Base-by-base conservation (phyloP, 345 rosid genomes). In the Capsella bursapastoris region DNA sequence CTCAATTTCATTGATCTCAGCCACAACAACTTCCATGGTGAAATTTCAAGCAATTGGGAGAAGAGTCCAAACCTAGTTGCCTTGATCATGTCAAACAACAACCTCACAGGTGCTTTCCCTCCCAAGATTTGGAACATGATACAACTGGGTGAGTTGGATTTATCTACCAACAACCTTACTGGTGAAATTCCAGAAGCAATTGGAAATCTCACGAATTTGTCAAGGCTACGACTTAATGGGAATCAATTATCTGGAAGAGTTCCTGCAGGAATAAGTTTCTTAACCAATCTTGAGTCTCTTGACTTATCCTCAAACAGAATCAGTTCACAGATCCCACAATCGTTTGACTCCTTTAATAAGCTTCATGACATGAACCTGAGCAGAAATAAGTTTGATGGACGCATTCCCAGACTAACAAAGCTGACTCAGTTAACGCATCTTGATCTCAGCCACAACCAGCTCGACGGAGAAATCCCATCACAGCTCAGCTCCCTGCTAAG, bases 371-470 rank as follows among this genome's bases (percentile, higher is more conserved):
- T 79, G 60, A 44, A 68, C 43, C 65, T 79, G n/a, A 70, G 74
- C 15, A 53, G 52, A 38, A 82, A 82, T 52, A 31, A 15, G 22
- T 63, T 78, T 0, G 70, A 44, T 14, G 60, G 40, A 27, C 4
- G 27, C 43, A 71, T 82, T 56, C 84, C 80, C 35, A 16, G 18
- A 11, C 15, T 81, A 3, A 37, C 70, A 14, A 80, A 75, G 63
- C 71, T 80, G 29, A 4, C 9, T 12, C 16, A 0, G 0, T 22
- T 73, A 37, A 7, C 10, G 1, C 0, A 0, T 1, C 69, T 81
- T 48, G 83, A 83, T 74, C 48, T 80, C 25, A 78, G 86, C 68
- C 69, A 71, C 13, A 83, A 83, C 57, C 57, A 31, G 13, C 68
- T 83, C 6, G 43, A 64, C 27, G 76, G 82, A 25, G 32, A 57